A percentile compares a stretch with the other conserved stretches of the same genome.
Conservation (phyloP, 495 filamentous ascomycete species). For the Bacidia rubella region DNA sequence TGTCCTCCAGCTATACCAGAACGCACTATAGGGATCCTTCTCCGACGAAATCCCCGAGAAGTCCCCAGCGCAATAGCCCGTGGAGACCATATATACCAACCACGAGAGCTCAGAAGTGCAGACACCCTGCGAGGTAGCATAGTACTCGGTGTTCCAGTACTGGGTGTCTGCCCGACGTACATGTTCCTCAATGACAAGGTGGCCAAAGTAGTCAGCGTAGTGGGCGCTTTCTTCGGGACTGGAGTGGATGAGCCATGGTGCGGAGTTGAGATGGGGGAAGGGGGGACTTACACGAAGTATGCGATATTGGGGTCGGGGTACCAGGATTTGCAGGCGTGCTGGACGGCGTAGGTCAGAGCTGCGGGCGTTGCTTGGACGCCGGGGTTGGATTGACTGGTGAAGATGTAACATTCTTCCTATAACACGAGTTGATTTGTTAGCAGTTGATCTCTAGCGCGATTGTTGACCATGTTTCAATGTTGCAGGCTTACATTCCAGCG, state of each 20-base stretch:
- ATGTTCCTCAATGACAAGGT: constrained; percentile 1
- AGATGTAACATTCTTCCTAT: background rate
- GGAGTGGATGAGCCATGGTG: background rate
- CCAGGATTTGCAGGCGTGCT: background rate
- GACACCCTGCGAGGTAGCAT: background rate
- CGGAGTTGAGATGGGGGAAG: background rate
- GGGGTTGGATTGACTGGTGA: background rate
- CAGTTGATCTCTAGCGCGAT: background rate
- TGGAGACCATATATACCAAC: background rate
- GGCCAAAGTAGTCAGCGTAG: background rate
- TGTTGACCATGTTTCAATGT: background rate
- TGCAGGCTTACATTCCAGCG: background rate
- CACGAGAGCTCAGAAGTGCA: background rate
- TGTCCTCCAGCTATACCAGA: constrained; percentile 4
- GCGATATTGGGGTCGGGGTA: background rate
- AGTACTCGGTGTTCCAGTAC: constrained; percentile 1
- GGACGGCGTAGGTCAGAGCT: background rate
- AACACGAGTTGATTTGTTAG: background rate
- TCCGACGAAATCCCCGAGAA: background rate
- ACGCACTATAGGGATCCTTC: background rate
- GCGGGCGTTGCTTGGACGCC: background rate
- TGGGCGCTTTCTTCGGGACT: background rate
- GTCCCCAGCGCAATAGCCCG: constrained; percentile 1
- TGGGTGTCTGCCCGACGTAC: constrained; percentile 2
- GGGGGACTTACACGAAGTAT: background rate